Base-by-base conservation (phyloP, 2,329 filamentous ascomycete species). In the Cladosporium sp. region DNA sequence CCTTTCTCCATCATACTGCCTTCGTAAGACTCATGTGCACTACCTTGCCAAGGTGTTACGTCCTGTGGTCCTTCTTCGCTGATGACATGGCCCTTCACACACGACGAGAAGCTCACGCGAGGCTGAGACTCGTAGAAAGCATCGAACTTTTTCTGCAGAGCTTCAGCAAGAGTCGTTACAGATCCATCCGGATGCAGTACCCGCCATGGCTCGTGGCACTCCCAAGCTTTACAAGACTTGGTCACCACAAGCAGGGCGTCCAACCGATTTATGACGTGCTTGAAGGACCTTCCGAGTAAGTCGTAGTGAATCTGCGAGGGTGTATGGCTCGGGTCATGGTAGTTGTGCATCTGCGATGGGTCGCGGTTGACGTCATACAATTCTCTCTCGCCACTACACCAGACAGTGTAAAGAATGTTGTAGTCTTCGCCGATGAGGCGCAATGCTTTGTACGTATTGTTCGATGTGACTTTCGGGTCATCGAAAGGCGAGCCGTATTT, bases 321-420 rank as follows among this genome's bases (percentile, higher is more conserved):
- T 6, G 49, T 21, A 23, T 66, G 55, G 14, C 61, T 35, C 11
- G 46, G 28, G 37, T 67, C 61, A 14, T 72, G 64, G 33, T 72
- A 66, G 52, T 74, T 74, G 52, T 66, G 61, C 52, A 72, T 66
- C 58, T 74, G 69, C 37, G 66, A 29, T 0, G 70, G 70, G 53
- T 74, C 72, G 37, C 65, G 65, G 61, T 69, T 8, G 28, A 74
- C 52, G 49, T 91, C 83, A 72, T 90, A 91, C 10, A 89, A 81
- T 72, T 91, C 88, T 64, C 85, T 84, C 71, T 90, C 88, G 61
- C 87, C 86, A 7, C 78, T 89, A 72, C 89, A 91, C 88, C 88
- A 91, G 0, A 90, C 86, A 0, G 86, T 83, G 70, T 91, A 91
- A 68, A 87, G 86, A 6, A 91, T 73, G 70, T 84, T 85, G 71